Percentiles rank a stretch among this genome's conserved stretches.
These are phyloP conservation scores for Calcarisporium arbuscula DNA, from an alignment of 2,329 filamentous ascomycete genomes.

Conservation along the genomic window DNA sequence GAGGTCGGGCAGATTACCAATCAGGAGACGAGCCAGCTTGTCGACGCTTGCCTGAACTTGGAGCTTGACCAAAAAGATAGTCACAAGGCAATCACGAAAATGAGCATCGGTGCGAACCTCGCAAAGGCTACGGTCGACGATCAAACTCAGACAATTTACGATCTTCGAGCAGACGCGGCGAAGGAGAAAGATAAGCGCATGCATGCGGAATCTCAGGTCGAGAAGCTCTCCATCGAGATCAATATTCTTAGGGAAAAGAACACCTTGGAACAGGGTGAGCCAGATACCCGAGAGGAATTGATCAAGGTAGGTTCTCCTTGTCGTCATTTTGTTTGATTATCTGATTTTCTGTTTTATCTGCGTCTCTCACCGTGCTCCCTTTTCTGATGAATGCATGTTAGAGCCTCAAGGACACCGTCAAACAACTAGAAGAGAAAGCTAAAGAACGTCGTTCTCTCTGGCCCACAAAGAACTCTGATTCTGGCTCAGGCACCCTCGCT, in stretches of 20 bases:
- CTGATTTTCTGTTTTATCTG: not conserved
- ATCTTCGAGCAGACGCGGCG: constrained; percentile 23
- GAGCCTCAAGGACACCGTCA: constrained; percentile 25
- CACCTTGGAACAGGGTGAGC: constrained; percentile 6
- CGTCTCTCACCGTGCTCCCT: no score
- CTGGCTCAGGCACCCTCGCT: constrained; percentile 22
- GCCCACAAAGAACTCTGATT: constrained; percentile 27
- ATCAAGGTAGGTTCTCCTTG: constrained; percentile 21
- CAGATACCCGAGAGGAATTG: constrained; percentile 14
- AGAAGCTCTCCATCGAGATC: constrained; percentile 21
- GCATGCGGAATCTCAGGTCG: constrained; percentile 19
- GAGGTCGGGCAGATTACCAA: constrained; percentile 31
- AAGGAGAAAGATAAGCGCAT: constrained; percentile 24
- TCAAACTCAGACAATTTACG: constrained; percentile 23
- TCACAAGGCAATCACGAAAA: constrained; percentile 29
- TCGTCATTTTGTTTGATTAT: not conserved
- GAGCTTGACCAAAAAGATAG: constrained; percentile 31
- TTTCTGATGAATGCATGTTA: no score
- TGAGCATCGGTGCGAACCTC: constrained; percentile 32
- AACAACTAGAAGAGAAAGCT: constrained; percentile 29
- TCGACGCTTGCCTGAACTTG: constrained; percentile 30
- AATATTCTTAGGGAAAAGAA: constrained; percentile 21
- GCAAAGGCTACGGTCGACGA: constrained; percentile 27
- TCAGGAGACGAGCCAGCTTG: constrained; percentile 31
- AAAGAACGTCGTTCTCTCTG: constrained; percentile 29